A percentile compares a stretch with the other conserved stretches of the same genome.
Conservation (phyloP, 1,284 basidiomycete genomes). For the Ceratobasidium sp. region DNA sequence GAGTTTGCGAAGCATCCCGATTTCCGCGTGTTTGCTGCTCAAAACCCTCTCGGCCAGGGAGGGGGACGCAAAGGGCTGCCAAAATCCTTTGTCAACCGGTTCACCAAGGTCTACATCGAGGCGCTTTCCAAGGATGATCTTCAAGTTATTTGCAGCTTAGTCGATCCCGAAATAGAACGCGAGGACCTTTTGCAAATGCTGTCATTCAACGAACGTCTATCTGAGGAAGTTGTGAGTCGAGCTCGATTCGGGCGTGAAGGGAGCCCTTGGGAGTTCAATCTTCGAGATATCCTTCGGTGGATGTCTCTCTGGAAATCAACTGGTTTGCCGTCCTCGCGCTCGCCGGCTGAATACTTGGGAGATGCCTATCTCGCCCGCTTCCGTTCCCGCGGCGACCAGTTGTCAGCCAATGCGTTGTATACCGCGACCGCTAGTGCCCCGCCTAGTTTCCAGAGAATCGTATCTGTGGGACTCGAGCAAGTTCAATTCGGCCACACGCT, state of each 20-base stretch:
- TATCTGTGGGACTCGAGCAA: constrained; percentile 64
- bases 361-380: constrained; percentile 89
- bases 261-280: constrained; percentile 98
- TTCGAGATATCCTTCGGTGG: constrained; percentile 96
- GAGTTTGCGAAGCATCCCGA: constrained; percentile 89
- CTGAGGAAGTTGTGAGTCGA: constrained; percentile 74
- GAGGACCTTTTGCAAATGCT: constrained; percentile 81
- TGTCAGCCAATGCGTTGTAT: constrained; percentile 71
- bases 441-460: constrained; percentile 52
- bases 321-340: constrained; percentile 60
- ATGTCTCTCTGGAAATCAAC: constrained; percentile 59
- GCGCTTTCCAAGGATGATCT: constrained; percentile 86
- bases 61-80: constrained; percentile 98
- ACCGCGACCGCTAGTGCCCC: constrained; percentile 63
- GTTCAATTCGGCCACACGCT: constrained; percentile 79
- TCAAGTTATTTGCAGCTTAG: constrained; percentile 77
- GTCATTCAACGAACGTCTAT: constrained; percentile 79
- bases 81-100: constrained; percentile 97
- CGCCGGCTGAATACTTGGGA: constrained; percentile 72
- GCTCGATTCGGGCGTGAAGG: constrained; percentile 84
- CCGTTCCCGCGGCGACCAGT: constrained; percentile 74
- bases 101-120: constrained; percentile 96
- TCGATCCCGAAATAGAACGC: constrained; percentile 73
- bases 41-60: constrained; percentile 96
- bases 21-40: constrained; percentile 97